Percentiles rank a stretch among this genome's conserved stretches.
Evolutionary conservation across 768 basidiomycete species (phyloP).

Genomic region (Pulveroboletus sp.): DNA sequence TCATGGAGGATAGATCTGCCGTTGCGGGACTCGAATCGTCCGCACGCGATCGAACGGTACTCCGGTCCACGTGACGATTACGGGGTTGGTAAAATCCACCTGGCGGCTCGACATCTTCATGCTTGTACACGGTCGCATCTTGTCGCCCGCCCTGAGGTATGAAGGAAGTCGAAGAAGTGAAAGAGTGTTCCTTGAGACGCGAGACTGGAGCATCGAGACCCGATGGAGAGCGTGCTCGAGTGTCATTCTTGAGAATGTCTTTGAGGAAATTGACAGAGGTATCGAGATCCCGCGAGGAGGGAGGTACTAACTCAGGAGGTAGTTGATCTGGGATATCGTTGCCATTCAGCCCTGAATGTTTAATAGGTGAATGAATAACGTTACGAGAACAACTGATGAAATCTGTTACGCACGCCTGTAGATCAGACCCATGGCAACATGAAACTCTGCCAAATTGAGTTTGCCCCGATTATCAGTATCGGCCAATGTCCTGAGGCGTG

Average conservation of each 20-base stretch:
- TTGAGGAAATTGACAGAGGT: constrained; percentile 87
- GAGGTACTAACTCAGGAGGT: constrained; percentile 86
- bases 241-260: constrained; percentile 82
- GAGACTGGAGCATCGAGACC: constrained; percentile 53
- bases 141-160: constrained; percentile 53
- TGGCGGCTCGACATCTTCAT: constrained; percentile 57
- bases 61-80: constrained; percentile 81
- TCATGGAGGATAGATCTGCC: constrained; percentile 81
- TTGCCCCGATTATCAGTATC: constrained; percentile 94
- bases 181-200: constrained; percentile 65
- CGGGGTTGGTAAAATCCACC: constrained; percentile 75
- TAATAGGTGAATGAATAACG: neutral
- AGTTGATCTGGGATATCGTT: constrained; percentile 84
- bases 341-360: constrained; percentile 76
- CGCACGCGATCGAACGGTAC: constrained; percentile 67
- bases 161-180: constrained; percentile 51
- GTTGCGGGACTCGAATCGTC: constrained; percentile 58
- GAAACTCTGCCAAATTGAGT: constrained; percentile 93
- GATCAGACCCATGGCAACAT: constrained; percentile 97
- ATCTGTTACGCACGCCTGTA: constrained; percentile 72
- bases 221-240: constrained; percentile 64
- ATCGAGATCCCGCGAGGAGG: constrained; percentile 86
- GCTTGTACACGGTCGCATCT: constrained; percentile 92
- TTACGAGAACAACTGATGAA: neutral
- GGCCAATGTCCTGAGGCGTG: constrained; percentile 69